A percentile compares a stretch with the other conserved stretches of the same genome.
phyloP scores from a whole-genome alignment of 495 filamentous ascomycete genomes.

The Aspergillus sclerotioniger region DNA sequence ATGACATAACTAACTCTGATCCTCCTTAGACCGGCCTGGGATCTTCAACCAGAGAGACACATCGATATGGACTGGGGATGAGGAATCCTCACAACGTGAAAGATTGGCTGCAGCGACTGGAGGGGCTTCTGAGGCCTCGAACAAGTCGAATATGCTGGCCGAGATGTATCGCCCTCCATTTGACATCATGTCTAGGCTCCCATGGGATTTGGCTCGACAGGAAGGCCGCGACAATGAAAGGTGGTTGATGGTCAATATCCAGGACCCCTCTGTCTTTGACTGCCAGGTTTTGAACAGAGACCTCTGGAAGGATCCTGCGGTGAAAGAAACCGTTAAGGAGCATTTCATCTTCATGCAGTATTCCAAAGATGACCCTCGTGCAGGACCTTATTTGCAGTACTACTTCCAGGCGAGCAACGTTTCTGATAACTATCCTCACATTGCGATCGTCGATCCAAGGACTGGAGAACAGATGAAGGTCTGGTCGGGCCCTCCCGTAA shows the following conservation, averaged over 20 bases:
- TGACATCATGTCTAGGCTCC: slow-evolving; percentile 71
- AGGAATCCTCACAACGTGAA: slow-evolving; percentile 46
- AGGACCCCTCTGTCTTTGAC: slow-evolving; percentile 86
- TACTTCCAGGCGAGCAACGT: slow-evolving; percentile 76
- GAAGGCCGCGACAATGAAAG: slow-evolving; percentile 82
- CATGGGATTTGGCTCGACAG: slow-evolving; percentile 78
- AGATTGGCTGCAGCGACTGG: slow-evolving; percentile 62
- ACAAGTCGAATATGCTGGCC: slow-evolving; percentile 71
- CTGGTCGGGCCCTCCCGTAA: slow-evolving; percentile 81
- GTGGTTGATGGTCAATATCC: slow-evolving; percentile 94
- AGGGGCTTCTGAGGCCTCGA: slow-evolving; percentile 69
- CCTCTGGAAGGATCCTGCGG: slow-evolving; percentile 82
- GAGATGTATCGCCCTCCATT: slow-evolving; percentile 91
- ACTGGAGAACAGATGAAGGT: slow-evolving; percentile 97
- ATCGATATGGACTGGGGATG: slow-evolving; percentile 72
- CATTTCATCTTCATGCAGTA: slow-evolving; percentile 96
- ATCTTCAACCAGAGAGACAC: slow-evolving; percentile 83
- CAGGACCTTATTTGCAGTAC: slow-evolving; percentile 77
- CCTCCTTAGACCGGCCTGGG: slow-evolving; percentile 53
- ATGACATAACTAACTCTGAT: slow-evolving; percentile 12
- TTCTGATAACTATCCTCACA: slow-evolving; percentile 86
- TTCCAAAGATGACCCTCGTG: slow-evolving; percentile 72
- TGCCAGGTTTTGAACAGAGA: slow-evolving; percentile 93
- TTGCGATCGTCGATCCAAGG: slow-evolving; percentile 90
- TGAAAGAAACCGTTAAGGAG: slow-evolving; percentile 77